A percentile compares a stretch with the other conserved stretches of the same genome.
Conservation (phyloP, 2,329 filamentous ascomycete genomes). For the Coniochaeta sp. region DNA sequence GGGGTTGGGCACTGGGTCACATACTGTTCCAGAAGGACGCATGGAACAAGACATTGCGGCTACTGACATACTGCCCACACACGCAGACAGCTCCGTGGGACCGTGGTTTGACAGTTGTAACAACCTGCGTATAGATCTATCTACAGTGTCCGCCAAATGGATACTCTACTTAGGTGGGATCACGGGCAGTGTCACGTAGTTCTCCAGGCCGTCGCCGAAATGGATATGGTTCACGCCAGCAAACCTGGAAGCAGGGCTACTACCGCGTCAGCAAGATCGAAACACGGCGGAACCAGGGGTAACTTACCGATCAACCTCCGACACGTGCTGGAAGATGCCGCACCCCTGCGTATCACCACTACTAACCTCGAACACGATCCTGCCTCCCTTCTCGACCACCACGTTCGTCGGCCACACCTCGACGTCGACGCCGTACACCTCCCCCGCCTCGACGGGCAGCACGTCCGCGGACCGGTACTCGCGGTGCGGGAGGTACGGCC, state of each 20-base stretch:
- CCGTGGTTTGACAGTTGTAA: no score
- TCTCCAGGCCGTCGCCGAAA: slow-evolving; percentile 38
- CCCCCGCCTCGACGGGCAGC: slow-evolving; percentile 42
- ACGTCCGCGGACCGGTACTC: slow-evolving; percentile 53
- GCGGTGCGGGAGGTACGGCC: slow-evolving; percentile 46
- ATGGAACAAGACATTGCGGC: no score
- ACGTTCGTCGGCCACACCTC: slow-evolving; percentile 62
- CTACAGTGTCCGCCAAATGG: no score
- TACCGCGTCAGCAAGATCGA: background rate
- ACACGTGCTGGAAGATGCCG: slow-evolving; percentile 48
- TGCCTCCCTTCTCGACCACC: slow-evolving; percentile 38
- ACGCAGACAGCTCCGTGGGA: no score
- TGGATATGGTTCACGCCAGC: slow-evolving; percentile 51
- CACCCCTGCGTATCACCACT: slow-evolving; percentile 53
- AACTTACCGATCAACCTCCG: slow-evolving; percentile 36
- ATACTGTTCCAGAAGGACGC: no score
- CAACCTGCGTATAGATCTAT: no score
- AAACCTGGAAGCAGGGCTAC: slow-evolving; percentile 35
- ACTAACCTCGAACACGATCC: slow-evolving; percentile 47
- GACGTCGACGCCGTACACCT: slow-evolving; percentile 53
- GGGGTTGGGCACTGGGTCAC: no score
- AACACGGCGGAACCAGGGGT: background rate
- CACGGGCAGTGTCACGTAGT: slow-evolving; percentile 45
- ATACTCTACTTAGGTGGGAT: slow-evolving; percentile 19
- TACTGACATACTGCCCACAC: no score